These are phyloP conservation scores for Hirsutella minnesotensis DNA, from an alignment of 2,329 filamentous ascomycete species.

Conservation along the genomic window DNA sequence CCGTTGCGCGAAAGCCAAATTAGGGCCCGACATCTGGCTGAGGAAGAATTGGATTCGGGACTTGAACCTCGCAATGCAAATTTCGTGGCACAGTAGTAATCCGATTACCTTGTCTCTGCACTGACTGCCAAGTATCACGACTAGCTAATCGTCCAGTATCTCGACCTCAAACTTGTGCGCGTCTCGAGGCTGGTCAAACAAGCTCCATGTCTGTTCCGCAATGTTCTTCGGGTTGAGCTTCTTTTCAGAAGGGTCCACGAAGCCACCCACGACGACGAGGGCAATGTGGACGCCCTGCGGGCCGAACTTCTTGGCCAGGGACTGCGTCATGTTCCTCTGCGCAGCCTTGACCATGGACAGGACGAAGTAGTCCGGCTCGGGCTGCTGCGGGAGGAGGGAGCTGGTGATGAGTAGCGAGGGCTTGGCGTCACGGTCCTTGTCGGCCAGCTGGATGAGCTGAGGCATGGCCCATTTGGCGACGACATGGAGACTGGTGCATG, in stretches of 20 bases:
- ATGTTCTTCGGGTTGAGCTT: slow-evolving; percentile 9
- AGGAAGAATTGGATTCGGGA: too few species aligned
- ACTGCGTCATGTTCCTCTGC: slow-evolving; percentile 36
- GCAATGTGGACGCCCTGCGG: slow-evolving; percentile 31
- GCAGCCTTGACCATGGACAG: slow-evolving; percentile 38
- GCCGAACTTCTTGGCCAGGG: slow-evolving; percentile 25
- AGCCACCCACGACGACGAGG: slow-evolving; percentile 32
- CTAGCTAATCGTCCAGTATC: not conserved
- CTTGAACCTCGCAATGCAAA: too few species aligned
- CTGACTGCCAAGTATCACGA: too few species aligned
- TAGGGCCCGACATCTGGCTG: too few species aligned
- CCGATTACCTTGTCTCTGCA: too few species aligned
- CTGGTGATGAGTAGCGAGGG: slow-evolving; percentile 37
- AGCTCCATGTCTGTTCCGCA: slow-evolving; percentile 7
- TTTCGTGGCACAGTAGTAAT: too few species aligned
- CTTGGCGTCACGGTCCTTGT: slow-evolving; percentile 15
- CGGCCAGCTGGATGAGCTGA: slow-evolving; percentile 20
- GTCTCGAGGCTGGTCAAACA: slow-evolving; percentile 7
- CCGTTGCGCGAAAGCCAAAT: too few species aligned
- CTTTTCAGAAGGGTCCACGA: slow-evolving; percentile 5
- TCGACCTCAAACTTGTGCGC: not conserved
- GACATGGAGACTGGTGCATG: slow-evolving; percentile 33
- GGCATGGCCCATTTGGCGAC: slow-evolving; percentile 35
- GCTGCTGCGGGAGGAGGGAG: slow-evolving; percentile 33
- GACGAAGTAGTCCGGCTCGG: slow-evolving; percentile 32